These are phyloP conservation scores for Penicillium fuscoglaucum DNA, from an alignment of 2,329 filamentous ascomycete species.

Conservation along the genomic window DNA sequence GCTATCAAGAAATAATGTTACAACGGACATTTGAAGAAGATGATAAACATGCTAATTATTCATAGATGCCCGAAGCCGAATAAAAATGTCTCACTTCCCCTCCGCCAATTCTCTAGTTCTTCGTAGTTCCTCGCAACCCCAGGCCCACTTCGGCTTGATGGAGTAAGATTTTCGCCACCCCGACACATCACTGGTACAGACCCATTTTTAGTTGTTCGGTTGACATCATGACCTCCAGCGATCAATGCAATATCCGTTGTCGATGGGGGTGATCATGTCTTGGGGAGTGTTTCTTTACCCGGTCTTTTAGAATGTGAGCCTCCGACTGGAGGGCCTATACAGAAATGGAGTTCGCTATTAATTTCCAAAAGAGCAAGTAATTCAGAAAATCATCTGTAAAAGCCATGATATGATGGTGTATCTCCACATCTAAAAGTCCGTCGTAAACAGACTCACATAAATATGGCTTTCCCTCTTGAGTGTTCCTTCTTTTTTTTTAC, in stretches of 20 bases:
- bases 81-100: constrained; percentile 19
- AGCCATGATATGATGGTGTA: not conserved
- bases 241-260: not conserved
- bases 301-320: not conserved
- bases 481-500: not conserved
- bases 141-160: constrained; percentile 4
- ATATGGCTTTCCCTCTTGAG: not conserved
- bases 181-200: not conserved
- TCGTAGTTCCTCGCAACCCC: constrained; percentile 7
- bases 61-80: not conserved
- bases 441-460: not conserved
- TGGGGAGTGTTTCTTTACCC: not conserved
- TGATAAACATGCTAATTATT: not conserved
- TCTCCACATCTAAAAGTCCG: not conserved
- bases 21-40: not conserved
- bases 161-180: constrained; percentile 5
- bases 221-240: constrained; percentile 6
- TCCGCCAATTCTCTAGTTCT: constrained; percentile 6
- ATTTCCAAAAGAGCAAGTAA: not conserved
- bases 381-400: not conserved
- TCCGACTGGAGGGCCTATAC: not conserved
- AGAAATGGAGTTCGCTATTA: not conserved
- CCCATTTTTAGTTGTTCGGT: not conserved
- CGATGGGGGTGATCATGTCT: not conserved
- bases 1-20: not conserved